Evolutionary conservation across 306 rosid species (phyloP).

Genomic region (Cucumis melo): DNA sequence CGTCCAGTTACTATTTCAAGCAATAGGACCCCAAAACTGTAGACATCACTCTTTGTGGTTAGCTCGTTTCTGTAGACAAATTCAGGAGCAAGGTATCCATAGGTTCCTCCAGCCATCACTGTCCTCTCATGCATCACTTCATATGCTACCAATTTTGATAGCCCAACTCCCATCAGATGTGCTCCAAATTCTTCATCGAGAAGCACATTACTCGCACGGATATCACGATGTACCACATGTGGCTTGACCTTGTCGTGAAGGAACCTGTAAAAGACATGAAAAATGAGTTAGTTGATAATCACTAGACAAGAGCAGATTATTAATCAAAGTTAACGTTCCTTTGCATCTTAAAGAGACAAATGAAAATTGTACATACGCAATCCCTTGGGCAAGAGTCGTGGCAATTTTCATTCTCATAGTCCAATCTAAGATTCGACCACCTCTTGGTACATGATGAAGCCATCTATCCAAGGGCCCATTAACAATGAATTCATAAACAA

Average conservation of each 20-base stretch:
- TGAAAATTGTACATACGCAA: slow-evolving; percentile 54
- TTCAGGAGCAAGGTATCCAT: slow-evolving; percentile 94
- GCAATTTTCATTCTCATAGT: slow-evolving; percentile 88
- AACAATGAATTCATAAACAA: slow-evolving; percentile 82
- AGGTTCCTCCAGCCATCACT: slow-evolving; percentile 95
- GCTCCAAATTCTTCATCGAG: slow-evolving; percentile 97
- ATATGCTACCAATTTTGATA: slow-evolving; percentile 81
- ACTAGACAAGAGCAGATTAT: neutral
- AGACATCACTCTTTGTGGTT: slow-evolving; percentile 88
- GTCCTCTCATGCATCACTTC: slow-evolving; percentile 95
- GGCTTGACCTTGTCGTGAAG: slow-evolving; percentile 98
- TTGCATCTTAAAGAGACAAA: neutral
- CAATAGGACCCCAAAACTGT: slow-evolving; percentile 83
- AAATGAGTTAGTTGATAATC: neutral
- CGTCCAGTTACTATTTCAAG: slow-evolving; percentile 93
- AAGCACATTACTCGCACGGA: slow-evolving; percentile 83
- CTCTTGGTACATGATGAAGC: slow-evolving; percentile 93
- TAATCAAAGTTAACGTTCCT: neutral
- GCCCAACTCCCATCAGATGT: slow-evolving; percentile 88
- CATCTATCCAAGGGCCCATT: slow-evolving; percentile 93
- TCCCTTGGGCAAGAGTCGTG: slow-evolving; percentile 91
- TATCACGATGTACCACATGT: slow-evolving; percentile 92
- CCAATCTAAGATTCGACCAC: slow-evolving; percentile 96
- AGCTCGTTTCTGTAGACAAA: slow-evolving; percentile 87
- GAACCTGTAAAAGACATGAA: slow-evolving; percentile 35